Conservation (phyloP, 2,329 filamentous ascomycete species). For the Diaporthe helianthi region DNA sequence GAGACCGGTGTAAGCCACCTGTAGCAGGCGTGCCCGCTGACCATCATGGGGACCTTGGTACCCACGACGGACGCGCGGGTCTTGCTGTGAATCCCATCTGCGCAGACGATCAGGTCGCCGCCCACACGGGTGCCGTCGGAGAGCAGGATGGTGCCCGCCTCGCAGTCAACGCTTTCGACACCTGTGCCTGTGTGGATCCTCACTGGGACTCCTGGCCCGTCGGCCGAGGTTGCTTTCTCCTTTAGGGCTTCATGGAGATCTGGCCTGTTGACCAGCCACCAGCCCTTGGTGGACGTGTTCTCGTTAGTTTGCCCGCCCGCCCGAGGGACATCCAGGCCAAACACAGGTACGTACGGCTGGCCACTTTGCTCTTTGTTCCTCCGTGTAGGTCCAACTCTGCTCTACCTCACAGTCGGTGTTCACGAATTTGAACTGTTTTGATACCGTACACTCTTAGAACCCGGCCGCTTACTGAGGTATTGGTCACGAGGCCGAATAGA, state of each 20-base stretch:
- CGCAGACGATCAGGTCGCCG: slow-evolving; percentile 31
- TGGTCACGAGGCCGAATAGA: neutral
- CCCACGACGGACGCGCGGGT: slow-evolving; percentile 20
- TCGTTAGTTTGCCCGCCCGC: neutral
- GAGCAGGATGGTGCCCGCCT: slow-evolving; percentile 23
- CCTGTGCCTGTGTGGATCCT: slow-evolving; percentile 25
- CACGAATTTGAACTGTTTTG: slow-evolving; percentile 26
- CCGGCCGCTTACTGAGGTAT: neutral
- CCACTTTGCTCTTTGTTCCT: slow-evolving; percentile 20
- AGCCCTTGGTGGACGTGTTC: neutral
- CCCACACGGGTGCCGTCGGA: slow-evolving; percentile 27
- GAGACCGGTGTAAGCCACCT: slow-evolving; percentile 29
- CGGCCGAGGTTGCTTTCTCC: slow-evolving; percentile 19
- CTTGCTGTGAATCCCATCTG: slow-evolving; percentile 29
- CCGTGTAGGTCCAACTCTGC: neutral
- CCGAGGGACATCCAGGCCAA: neutral
- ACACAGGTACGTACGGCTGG: slow-evolving; percentile 18
- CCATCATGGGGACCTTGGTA: slow-evolving; percentile 12
- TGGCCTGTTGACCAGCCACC: slow-evolving; percentile 29
- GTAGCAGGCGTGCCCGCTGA: slow-evolving; percentile 25
- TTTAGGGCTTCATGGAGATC: slow-evolving; percentile 31
- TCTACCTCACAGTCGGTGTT: slow-evolving; percentile 15
- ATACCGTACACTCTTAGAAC: neutral
- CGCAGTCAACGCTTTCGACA: slow-evolving; percentile 19
- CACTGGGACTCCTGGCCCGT: slow-evolving; percentile 9